phyloP scores from a whole-genome alignment of 73 alveolate species.

The Symbiodinium natans region DNA sequence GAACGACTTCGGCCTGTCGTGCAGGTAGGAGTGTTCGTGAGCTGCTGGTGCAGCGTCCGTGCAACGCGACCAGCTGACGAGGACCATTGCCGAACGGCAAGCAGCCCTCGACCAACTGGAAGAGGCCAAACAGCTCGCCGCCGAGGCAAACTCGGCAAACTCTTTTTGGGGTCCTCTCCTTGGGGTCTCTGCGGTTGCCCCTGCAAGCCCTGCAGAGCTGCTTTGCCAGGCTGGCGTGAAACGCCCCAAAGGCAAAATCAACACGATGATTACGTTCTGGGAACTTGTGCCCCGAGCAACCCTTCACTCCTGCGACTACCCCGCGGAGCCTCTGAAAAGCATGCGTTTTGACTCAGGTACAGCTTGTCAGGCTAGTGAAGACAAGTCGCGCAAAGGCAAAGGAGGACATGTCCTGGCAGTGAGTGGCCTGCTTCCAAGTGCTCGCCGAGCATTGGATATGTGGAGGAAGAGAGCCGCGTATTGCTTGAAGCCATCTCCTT shows the following conservation, averaged over 20 bases:
- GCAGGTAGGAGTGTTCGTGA: neutral
- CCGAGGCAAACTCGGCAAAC: constrained; percentile 7
- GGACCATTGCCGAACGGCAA: constrained; percentile 80
- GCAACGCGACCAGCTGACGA: neutral
- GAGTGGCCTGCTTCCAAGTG: too few species aligned
- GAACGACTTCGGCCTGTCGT: constrained; percentile 65
- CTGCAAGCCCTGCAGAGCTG: neutral
- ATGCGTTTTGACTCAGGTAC: constrained; percentile 31
- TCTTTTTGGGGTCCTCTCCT: neutral
- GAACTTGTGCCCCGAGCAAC: constrained; percentile 49
- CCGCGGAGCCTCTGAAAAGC: neutral
- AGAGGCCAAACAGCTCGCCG: constrained; percentile 81
- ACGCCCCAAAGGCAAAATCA: constrained; percentile 29
- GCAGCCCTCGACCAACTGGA: constrained; percentile 76
- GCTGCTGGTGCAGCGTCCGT: neutral
- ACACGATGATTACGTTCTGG: constrained; percentile 82
- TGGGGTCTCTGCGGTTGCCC: neutral
- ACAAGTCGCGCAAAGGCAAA: constrained; percentile 60
- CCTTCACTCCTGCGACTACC: too few species aligned
- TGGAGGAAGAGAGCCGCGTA: constrained; percentile 60
- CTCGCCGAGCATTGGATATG: too few species aligned
- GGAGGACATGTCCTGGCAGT: constrained; percentile 70
- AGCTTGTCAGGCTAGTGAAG: constrained; percentile 76
- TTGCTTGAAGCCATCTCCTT: constrained; percentile 83
- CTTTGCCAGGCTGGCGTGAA: constrained; percentile 53